Evolutionary conservation across 768 basidiomycete genomes (phyloP).

Genomic region (Lactarius evosmus): DNA sequence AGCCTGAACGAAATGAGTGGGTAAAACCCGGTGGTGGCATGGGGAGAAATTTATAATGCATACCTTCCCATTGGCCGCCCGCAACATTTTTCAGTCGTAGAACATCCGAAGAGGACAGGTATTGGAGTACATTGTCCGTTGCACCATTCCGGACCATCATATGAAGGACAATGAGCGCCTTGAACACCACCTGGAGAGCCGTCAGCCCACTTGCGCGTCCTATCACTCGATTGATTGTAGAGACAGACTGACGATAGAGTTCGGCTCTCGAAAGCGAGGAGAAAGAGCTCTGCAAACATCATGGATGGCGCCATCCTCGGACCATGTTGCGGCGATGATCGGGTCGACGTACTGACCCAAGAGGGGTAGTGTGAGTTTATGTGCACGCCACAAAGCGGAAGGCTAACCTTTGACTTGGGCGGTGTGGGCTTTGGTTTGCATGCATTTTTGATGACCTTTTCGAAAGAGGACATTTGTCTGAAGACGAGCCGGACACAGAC

Average conservation of each 20-base stretch:
- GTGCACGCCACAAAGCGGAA: neutral
- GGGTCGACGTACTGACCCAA: slow-evolving; percentile 83
- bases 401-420: slow-evolving; percentile 85
- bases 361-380: neutral
- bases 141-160: slow-evolving; percentile 96
- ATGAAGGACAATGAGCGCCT: slow-evolving; percentile 91
- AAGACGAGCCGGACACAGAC: neutral
- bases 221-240: neutral
- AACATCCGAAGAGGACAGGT: slow-evolving; percentile 80
- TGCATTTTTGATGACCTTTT: slow-evolving; percentile 93
- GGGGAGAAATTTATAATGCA: slow-evolving; percentile 19
- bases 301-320: slow-evolving; percentile 87
- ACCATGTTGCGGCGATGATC: slow-evolving; percentile 96
- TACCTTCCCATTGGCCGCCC: slow-evolving; percentile 87
- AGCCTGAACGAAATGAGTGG: slow-evolving; percentile 49
- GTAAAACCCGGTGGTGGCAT: neutral
- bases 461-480: slow-evolving; percentile 64
- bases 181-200: slow-evolving; percentile 84
- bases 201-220: slow-evolving; percentile 11
- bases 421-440: slow-evolving; percentile 96
- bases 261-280: slow-evolving; percentile 85
- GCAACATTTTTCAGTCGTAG: slow-evolving; percentile 78
- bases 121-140: slow-evolving; percentile 86
- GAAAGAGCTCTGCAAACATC: slow-evolving; percentile 91
- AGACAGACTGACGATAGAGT: slow-evolving; percentile 68